Percentiles rank a stretch among this genome's conserved stretches.
phyloP scores from a whole-genome alignment of 139 green algal species.

The Parachlorella kessleri region DNA sequence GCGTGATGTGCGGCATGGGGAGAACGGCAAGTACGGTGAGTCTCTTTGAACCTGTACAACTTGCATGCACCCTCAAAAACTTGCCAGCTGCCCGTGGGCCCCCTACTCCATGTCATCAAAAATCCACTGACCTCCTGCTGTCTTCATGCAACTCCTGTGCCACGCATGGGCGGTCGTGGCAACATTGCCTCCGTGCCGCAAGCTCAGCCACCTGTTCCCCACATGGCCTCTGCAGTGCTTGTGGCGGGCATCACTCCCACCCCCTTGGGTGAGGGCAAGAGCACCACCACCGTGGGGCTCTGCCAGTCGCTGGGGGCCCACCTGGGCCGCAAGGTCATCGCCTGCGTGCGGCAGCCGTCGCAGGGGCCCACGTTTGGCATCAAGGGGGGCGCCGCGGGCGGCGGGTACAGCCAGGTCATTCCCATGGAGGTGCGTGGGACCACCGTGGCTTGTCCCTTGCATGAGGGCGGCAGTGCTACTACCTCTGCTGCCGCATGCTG shows the following conservation, averaged over 20 bases:
- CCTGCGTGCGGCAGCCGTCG: conserved; percentile 94
- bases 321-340: conserved; percentile 82
- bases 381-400: conserved; percentile 92
- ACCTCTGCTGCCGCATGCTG: no score
- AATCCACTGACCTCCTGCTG: no score
- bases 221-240: conserved; percentile 72
- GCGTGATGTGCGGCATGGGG: conserved; percentile 52
- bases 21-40: conserved; percentile 83
- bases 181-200: no score
- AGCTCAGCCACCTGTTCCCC: no score
- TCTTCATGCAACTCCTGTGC: no score
- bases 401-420: conserved; percentile 96
- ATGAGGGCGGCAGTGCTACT: no score
- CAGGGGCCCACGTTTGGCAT: conserved; percentile 99
- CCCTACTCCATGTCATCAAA: no score
- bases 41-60: no score
- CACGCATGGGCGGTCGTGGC: no score
- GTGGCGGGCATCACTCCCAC: conserved; percentile 98
- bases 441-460: no score
- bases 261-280: conserved; percentile 94
- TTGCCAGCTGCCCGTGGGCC: no score
- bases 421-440: conserved; percentile 85
- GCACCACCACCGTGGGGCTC: conserved; percentile 97
- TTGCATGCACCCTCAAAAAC: no score
- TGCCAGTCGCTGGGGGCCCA: conserved; percentile 95